Conservation (phyloP, 306 rosid genomes). For the Begonia loranthoides region DNA sequence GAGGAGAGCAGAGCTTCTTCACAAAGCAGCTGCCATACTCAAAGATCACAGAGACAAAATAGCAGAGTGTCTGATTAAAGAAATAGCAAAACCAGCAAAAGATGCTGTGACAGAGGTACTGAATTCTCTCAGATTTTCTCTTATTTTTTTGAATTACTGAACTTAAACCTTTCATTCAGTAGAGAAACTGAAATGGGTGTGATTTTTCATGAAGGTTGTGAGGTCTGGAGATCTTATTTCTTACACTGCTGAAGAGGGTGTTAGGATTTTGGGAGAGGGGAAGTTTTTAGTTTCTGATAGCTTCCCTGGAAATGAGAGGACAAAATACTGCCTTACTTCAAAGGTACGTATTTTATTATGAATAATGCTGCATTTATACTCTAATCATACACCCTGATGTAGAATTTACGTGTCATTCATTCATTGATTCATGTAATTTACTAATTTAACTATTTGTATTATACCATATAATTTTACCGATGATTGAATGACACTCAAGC, state of each 20-base stretch:
- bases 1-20: conserved; percentile 95
- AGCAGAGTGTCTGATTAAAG: conserved; percentile 83
- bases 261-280: conserved; percentile 90
- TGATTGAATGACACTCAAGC: too few relatives aligned
- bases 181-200: too few relatives aligned
- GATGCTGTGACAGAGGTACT: conserved; percentile 85
- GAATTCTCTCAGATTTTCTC: background rate
- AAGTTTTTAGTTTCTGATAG: conserved; percentile 95
- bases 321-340: conserved; percentile 89
- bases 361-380: too few relatives aligned
- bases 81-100: conserved; percentile 94
- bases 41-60: conserved; percentile 80
- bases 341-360: conserved; percentile 32
- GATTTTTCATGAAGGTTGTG: conserved; percentile 56
- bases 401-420: too few relatives aligned
- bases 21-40: conserved; percentile 87
- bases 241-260: conserved; percentile 90
- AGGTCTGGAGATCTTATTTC: conserved; percentile 97
- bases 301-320: conserved; percentile 97
- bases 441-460: too few relatives aligned
- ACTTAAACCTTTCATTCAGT: background rate
- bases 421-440: too few relatives aligned
- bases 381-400: too few relatives aligned
- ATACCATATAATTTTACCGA: too few relatives aligned
- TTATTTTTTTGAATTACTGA: background rate